Evolutionary conservation across 2,329 filamentous ascomycete species (phyloP).

Genomic region (Mycosphaerella arachidis): DNA sequence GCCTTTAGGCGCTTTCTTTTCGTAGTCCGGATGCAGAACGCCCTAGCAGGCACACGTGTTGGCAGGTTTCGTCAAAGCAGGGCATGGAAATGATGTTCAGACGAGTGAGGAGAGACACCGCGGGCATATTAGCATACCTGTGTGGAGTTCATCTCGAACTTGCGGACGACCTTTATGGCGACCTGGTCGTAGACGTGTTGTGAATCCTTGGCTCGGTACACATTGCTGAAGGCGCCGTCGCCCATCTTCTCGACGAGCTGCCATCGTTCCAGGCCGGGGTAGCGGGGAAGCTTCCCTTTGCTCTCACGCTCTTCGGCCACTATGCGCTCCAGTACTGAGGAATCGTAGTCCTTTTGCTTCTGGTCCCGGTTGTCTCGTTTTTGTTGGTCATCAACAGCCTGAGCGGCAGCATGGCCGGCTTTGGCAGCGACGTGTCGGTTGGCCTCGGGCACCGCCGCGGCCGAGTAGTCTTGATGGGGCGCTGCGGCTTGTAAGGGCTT

Average conservation of each 20-base stretch:
- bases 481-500: conserved; percentile 48
- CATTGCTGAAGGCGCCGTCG: conserved; percentile 97
- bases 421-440: conserved; percentile 64
- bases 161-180: conserved; percentile 97
- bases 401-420: conserved; percentile 61
- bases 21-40: conserved; percentile 93
- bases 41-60: conserved; percentile 15
- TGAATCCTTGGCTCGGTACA: conserved; percentile 80
- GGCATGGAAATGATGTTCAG: conserved; percentile 15
- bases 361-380: conserved; percentile 47
- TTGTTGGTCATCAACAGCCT: conserved; percentile 60
- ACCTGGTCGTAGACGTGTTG: conserved; percentile 71
- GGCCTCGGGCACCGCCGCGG: conserved; percentile 50
- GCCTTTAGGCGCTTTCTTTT: conserved; percentile 77
- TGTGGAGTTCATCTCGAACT: conserved; percentile 97
- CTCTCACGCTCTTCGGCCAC: conserved; percentile 87
- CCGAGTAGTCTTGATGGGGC: conserved; percentile 57
- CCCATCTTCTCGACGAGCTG: conserved; percentile 94
- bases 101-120: conserved; percentile 17
- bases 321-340: conserved; percentile 71
- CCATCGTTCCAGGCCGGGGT: conserved; percentile 82
- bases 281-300: conserved; percentile 78
- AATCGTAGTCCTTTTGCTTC: conserved; percentile 50
- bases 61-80: conserved; percentile 9
- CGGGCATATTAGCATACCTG: conserved; percentile 67